Evolutionary conservation across 805 yeast species (phyloP), one percentile per base, ranked within the genome.

Genomic region (Zygosaccharomyces lentus): DNA sequence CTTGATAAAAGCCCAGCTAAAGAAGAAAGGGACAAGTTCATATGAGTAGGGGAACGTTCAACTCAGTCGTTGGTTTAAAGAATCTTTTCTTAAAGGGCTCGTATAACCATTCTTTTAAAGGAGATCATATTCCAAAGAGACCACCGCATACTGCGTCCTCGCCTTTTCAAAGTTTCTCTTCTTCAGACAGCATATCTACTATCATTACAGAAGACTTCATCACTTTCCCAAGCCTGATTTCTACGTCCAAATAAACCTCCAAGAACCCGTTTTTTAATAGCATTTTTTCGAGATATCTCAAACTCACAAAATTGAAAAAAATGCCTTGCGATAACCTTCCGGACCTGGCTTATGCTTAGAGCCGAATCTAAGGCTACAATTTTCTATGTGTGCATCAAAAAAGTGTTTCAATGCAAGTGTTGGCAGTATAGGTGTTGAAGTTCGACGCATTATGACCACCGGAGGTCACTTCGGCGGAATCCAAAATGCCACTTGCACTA

Each of bases 111-210:
- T 56, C 35, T 48, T 41, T 1, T 39, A 21, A 9, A 60, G 58
- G 2, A 51, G 35, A 9, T 56, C 58, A 12, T 55, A 50, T 2
- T 61, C 67, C 64, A 86, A 70, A 67, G 84, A 89, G 51, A 77
- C 74, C 40, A 86, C 87, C 32, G 84, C 89, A 57, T 80, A 83
- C 57, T 80, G 81, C 37, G 95, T 95, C 56, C 95, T n/a, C 95
- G 7, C 87, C 78, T 31, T 70, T 75, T 66, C 80, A 74, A 34
- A 86, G 80, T 52, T 71, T 70, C 49, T 77, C 77, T 23, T 86
- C 77, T 50, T 73, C 78, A 62, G 81, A 84, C 25, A 89, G 76
- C 37, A 89, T 80, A 49, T 88, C 80, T 61, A 86, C 81, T 50
- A 91, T 95, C 53, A 86, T 77, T 40, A 82, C 82, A 53, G 72